phyloP scores from a whole-genome alignment of 495 filamentous ascomycete genomes.

The Rusavskia elegans region DNA sequence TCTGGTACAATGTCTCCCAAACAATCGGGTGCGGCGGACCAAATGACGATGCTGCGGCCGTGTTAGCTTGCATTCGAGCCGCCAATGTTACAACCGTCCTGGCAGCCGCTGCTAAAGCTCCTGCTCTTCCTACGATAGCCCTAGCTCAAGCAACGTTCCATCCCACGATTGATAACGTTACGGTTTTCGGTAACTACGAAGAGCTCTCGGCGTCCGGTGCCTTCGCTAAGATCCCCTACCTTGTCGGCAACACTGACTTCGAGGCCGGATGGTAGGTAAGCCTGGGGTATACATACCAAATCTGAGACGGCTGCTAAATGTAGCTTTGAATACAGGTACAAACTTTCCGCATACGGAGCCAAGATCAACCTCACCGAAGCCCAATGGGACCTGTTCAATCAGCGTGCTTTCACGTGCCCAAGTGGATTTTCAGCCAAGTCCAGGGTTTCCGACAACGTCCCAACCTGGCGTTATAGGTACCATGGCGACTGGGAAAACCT shows the following conservation, averaged over 20 bases:
- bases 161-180: conserved; percentile 28
- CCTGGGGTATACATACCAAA: too few relatives aligned
- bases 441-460: conserved; percentile 13
- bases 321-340: conserved; percentile 9
- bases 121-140: conserved; percentile 7
- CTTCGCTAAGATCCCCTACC: conserved; percentile 23
- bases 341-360: conserved; percentile 17
- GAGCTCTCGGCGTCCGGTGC: conserved; percentile 17
- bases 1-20: not conserved
- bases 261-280: conserved; percentile 21
- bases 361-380: conserved; percentile 13
- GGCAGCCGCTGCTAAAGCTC: conserved; percentile 18
- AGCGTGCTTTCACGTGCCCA: conserved; percentile 31
- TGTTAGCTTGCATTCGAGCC: conserved; percentile 30
- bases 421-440: conserved; percentile 9
- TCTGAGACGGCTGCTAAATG: too few relatives aligned
- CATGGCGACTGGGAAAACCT: conserved; percentile 32
- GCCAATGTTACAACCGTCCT: conserved; percentile 19
- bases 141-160: conserved; percentile 22
- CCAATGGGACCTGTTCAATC: conserved; percentile 25
- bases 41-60: conserved; percentile 14
- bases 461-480: conserved; percentile 37
- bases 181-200: conserved; percentile 32
- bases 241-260: conserved; percentile 29
- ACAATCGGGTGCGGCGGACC: conserved; percentile 23